Evolutionary conservation across 768 basidiomycete genomes (phyloP).

Genomic region (Termitomyces titanicus): DNA sequence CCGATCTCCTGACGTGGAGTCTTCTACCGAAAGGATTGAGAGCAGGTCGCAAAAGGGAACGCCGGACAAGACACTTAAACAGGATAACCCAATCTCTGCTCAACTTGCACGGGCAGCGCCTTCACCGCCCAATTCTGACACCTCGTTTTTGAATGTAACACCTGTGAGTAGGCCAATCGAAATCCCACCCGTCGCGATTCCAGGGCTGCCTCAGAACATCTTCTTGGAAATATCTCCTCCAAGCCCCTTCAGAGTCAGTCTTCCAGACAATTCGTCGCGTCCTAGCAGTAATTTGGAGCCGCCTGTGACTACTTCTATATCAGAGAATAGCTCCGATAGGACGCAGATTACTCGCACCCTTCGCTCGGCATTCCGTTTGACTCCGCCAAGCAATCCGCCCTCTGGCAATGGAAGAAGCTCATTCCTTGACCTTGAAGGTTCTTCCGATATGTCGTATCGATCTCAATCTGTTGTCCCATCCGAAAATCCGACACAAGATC

Average conservation of each 20-base stretch:
- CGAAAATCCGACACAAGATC: slow-evolving; percentile 1
- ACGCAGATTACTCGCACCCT: slow-evolving; percentile 11
- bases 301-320: neutral
- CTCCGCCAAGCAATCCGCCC: slow-evolving; percentile 20
- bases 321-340: slow-evolving; percentile 13
- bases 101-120: neutral
- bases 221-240: slow-evolving; percentile 5
- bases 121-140: slow-evolving; percentile 6
- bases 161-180: slow-evolving; percentile 6
- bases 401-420: slow-evolving; percentile 20
- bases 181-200: slow-evolving; percentile 2
- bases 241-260: slow-evolving; percentile 12
- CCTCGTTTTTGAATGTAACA: slow-evolving; percentile 13
- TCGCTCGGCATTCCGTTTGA: slow-evolving; percentile 22
- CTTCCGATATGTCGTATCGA: slow-evolving; percentile 25
- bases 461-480: slow-evolving; percentile 18
- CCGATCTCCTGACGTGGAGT: neutral
- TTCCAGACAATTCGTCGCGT: neutral
- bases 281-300: slow-evolving; percentile 13
- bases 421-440: slow-evolving; percentile 36
- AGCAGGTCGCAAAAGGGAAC: neutral
- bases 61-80: neutral
- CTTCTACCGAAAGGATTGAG: neutral
- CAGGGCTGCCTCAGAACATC: neutral
- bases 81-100: neutral